Evolutionary conservation across 345 rosid species (phyloP), one percentile per base, ranked within the genome.

Genomic region (Gossypium sturtianum): DNA sequence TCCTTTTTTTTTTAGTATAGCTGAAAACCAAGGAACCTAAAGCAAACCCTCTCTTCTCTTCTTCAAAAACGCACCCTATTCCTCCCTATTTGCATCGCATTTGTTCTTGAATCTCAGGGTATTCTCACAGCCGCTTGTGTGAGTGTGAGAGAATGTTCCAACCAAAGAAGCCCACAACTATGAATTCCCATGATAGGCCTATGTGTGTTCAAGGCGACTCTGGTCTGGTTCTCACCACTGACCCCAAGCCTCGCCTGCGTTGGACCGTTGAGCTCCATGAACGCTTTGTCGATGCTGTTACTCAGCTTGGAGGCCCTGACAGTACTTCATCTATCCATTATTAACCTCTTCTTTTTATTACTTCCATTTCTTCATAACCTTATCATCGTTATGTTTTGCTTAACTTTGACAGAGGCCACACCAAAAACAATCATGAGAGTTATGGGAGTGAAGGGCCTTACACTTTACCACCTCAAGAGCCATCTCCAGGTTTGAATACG

Each of bases 381-480:
- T 51, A 34, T 34, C 41, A 9, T 3, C 23, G 7, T 22, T 57
- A 20, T 57, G 22, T 20, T 57, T 62, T 9, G 19, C 16, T 20
- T 54, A n/a, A n/a, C 16, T 25, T 74, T 73, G 75, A 71, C 79
- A 95, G 99, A 96, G 86, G 99, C 99, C 20, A 96, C 99, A 12
- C 99, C 99, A 38, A 96, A 96, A 86, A 96, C 98, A 13, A 96
- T 96, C 84, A 93, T 91, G 99, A 96, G 99, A 78, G 99, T 90
- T 74, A 96, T 96, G 99, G 99, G 99, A 78, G 99, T 96, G 82
- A 96, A 96, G 95, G 99, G 99, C 44, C 99, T 96, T 79, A 96
- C 99, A 58, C 99, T 96, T 84, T 96, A 96, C 87, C 99, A 96
- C 84, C 97, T 96, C 81, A 96, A 96, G 90, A 96, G 99, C 83